phyloP scores from a whole-genome alignment of 78 protist genomes.

The Mantamonas sphyraenae region DNA sequence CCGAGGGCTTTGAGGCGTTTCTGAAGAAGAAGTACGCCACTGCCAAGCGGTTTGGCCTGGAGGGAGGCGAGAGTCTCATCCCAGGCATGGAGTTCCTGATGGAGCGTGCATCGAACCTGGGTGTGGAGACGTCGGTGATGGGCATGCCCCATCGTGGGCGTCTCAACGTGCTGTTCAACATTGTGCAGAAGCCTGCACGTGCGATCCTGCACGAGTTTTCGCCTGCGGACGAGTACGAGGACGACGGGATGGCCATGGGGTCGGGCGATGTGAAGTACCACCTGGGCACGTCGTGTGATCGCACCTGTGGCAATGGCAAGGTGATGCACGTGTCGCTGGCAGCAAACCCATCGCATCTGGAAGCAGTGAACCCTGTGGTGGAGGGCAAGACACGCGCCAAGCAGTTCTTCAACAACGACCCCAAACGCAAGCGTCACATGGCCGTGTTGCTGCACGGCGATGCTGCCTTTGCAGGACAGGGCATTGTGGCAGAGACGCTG shows the following conservation, averaged over 20 bases:
- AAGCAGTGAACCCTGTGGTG: conserved; percentile 92
- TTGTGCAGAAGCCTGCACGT: conserved; percentile 76
- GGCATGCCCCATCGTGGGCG: conserved; percentile 98
- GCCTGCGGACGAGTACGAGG: conserved; percentile 22
- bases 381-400: conserved; percentile 88
- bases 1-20: conserved; percentile 62
- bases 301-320: conserved; percentile 48
- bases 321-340: conserved; percentile 62
- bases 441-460: conserved; percentile 85
- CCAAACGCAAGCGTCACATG: conserved; percentile 3
- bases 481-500: conserved; percentile 78
- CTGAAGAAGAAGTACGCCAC: conserved; percentile 37
- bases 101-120: conserved; percentile 61
- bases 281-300: conserved; percentile 70
- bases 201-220: conserved; percentile 84
- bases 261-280: conserved; percentile 97
- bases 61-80: conserved; percentile 82
- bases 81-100: conserved; percentile 75
- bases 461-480: conserved; percentile 94
- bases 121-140: conserved; percentile 67
- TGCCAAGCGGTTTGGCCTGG: conserved; percentile 87
- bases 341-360: conserved; percentile 97
- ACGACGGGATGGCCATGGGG: conserved; percentile 22
- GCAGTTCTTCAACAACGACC: conserved; percentile 52
- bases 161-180: conserved; percentile 80